phyloP scores from a whole-genome alignment of 192 early-diverging fungal genomes.

The Fimicolochytrium jonesii region DNA sequence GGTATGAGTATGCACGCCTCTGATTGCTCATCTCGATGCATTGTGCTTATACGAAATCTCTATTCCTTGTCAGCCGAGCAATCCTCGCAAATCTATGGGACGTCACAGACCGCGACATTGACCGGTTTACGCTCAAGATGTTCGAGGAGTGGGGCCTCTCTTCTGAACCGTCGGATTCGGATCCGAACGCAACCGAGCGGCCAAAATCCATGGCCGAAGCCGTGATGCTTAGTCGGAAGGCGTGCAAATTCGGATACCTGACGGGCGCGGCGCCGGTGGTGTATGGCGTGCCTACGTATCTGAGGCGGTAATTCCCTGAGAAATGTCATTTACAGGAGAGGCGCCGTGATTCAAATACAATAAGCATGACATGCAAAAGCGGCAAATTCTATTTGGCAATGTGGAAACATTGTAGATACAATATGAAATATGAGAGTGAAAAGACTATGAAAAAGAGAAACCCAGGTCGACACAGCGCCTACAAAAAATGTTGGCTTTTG shows the following conservation, averaged over 20 bases:
- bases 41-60: not conserved
- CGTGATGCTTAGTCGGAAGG: conserved; percentile 62
- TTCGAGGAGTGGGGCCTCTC: conserved; percentile 75
- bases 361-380: too few relatives aligned
- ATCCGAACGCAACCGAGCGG: not conserved
- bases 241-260: conserved; percentile 74
- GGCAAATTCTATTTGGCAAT: too few relatives aligned
- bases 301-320: conserved; percentile 1
- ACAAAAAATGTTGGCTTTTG: too few relatives aligned
- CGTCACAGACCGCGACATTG: conserved; percentile 95
- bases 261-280: conserved; percentile 92
- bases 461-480: too few relatives aligned
- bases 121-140: conserved; percentile 73
- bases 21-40: too few relatives aligned
- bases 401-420: too few relatives aligned
- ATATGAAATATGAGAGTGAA: too few relatives aligned
- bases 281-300: conserved; percentile 76
- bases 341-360: too few relatives aligned
- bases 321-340: too few relatives aligned
- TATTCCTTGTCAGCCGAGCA: conserved; percentile 61
- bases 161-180: conserved; percentile 1
- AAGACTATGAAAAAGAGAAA: too few relatives aligned
- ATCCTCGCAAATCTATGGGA: conserved; percentile 97
- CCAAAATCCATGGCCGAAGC: conserved; percentile 67
- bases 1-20: conserved; percentile 50